A percentile compares a stretch with the other conserved stretches of the same genome.
Conservation (phyloP, 257 asterid species). For the Schizonepeta tenuifolia region DNA sequence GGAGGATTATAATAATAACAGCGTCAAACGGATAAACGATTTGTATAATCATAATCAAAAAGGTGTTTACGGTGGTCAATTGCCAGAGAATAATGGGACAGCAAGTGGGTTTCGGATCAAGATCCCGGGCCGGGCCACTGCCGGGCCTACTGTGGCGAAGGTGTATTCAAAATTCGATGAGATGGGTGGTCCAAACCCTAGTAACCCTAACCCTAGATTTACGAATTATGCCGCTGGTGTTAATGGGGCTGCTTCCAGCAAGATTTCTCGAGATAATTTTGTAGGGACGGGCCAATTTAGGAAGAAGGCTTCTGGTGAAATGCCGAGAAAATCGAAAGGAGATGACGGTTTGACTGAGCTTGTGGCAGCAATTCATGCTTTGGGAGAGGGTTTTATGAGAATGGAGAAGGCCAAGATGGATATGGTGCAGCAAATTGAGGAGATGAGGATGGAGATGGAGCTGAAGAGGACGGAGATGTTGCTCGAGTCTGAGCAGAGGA, state of each 20-base stretch:
- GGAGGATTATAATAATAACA: conserved; percentile 47
- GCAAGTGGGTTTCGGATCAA: conserved; percentile 73
- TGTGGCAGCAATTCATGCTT: conserved; percentile 62
- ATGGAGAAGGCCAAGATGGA: conserved; percentile 97
- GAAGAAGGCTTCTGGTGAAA: conserved; percentile 41
- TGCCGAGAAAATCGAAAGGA: conserved; percentile 31
- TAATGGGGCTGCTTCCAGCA: conserved; percentile 50
- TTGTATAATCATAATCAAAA: conserved; percentile 47
- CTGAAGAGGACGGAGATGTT: conserved; percentile 96
- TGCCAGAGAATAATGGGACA: conserved; percentile 53
- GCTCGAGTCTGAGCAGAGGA: conserved; percentile 82
- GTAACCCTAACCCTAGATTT: conserved; percentile 45
- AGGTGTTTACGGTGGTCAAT: conserved; percentile 36
- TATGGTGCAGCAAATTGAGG: conserved; percentile 76
- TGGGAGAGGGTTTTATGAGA: conserved; percentile 91
- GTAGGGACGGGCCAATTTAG: conserved; percentile 45
- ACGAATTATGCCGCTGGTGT: conserved; percentile 24
- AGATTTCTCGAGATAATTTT: conserved; percentile 48
- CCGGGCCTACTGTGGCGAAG: conserved; percentile 42
- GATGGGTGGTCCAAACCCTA: conserved; percentile 44
- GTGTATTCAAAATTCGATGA: conserved; percentile 50
- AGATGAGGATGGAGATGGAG: conserved; percentile 96
- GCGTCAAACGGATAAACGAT: conserved; percentile 59
- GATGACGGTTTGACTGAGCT: conserved; percentile 56
- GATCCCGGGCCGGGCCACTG: conserved; percentile 59